A percentile compares a stretch with the other conserved stretches of the same genome.
Conservation (phyloP, 441 rosid species). For the Croton setiger region DNA sequence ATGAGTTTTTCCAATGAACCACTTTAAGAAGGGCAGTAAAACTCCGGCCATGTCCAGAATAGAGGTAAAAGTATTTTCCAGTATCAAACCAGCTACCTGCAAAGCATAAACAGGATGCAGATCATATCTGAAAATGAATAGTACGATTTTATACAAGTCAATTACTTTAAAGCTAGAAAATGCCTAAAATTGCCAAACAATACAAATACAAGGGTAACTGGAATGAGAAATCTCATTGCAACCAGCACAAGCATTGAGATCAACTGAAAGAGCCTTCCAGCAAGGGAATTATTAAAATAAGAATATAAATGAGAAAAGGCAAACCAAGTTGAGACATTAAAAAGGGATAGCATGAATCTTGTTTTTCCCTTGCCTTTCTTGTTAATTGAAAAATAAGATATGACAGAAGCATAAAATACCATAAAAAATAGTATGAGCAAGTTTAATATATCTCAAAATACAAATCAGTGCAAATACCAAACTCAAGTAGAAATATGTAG, state of each 20-base stretch:
- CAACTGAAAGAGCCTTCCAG: not conserved
- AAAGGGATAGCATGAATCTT: not conserved
- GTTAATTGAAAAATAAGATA: not conserved
- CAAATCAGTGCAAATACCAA: not conserved
- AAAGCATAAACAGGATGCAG: slow-evolving; percentile 18
- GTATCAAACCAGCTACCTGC: slow-evolving; percentile 76
- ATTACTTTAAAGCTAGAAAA: too few relatives aligned
- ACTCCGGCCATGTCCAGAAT: slow-evolving; percentile 99
- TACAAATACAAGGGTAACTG: not conserved
- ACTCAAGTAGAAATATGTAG: too few relatives aligned
- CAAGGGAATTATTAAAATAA: not conserved
- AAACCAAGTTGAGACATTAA: not conserved
- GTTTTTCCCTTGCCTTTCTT: not conserved
- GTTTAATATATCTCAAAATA: slow-evolving; percentile 10
- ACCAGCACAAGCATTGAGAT: not conserved
- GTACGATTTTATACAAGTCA: too few relatives aligned
- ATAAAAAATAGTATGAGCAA: not conserved
- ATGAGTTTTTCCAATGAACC: slow-evolving; percentile 86
- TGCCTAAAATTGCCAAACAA: not conserved
- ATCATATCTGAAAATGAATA: slow-evolving; percentile 6
- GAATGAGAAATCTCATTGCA: not conserved
- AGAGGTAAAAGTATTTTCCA: slow-evolving; percentile 94
- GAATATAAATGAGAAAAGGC: not conserved
- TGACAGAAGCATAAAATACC: too few relatives aligned
- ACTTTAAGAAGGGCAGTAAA: slow-evolving; percentile 81